Percentiles rank a stretch among this genome's conserved stretches.
phyloP scores from a whole-genome alignment of 257 asterid species.

The Solanum microdontum region DNA sequence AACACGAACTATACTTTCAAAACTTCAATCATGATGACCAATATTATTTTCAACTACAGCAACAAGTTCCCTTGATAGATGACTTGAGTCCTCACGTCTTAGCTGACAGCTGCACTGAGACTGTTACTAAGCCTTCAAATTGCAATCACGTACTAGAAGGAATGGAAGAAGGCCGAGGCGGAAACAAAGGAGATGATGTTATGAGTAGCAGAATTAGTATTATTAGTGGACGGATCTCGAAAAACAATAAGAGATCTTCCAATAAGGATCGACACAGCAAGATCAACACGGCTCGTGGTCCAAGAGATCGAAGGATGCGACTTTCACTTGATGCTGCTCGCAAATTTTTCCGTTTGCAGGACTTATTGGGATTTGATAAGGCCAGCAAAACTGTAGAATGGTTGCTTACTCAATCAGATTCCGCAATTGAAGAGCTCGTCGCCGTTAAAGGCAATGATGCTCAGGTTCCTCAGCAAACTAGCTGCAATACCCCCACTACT shows the following conservation, averaged over 20 bases:
- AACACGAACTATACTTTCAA: conserved; percentile 20
- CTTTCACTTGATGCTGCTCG: conserved; percentile 52
- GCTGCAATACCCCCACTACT: neutral
- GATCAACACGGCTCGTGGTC: conserved; percentile 62
- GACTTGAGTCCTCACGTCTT: neutral
- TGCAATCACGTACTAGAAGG: neutral
- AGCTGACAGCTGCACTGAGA: neutral
- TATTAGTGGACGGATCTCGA: neutral
- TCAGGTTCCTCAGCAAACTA: neutral
- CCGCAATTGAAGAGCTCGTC: conserved; percentile 31
- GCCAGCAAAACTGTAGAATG: conserved; percentile 61
- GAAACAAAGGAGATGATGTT: neutral
- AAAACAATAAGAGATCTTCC: conserved; percentile 6
- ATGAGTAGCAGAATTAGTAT: neutral
- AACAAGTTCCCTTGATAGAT: neutral
- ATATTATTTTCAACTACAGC: neutral
- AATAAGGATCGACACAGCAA: conserved; percentile 77
- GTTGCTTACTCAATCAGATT: conserved; percentile 31
- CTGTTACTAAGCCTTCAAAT: neutral
- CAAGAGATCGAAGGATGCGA: conserved; percentile 62
- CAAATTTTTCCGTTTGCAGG: conserved; percentile 54
- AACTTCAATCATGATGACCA: conserved; percentile 13
- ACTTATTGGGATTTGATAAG: conserved; percentile 50
- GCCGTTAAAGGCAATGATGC: neutral
- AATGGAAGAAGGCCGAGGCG: neutral